These are phyloP conservation scores for Rhodamnia argentea DNA, from an alignment of 345 rosid species.

Conservation along the genomic window DNA sequence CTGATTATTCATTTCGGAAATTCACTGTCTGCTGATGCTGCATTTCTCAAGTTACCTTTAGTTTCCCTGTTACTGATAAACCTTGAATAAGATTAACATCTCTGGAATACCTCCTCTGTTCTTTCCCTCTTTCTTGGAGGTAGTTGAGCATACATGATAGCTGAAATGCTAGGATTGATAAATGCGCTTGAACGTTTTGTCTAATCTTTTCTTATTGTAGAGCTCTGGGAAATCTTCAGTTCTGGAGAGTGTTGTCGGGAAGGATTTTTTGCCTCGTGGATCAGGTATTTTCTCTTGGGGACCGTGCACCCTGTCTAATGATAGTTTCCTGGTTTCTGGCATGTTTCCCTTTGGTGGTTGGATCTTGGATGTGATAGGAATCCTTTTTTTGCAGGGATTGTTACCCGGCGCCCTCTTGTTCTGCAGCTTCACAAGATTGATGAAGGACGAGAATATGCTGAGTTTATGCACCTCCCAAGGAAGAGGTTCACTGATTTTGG, in stretches of 20 bases:
- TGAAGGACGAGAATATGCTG: constrained; percentile 89
- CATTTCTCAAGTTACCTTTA: neutral
- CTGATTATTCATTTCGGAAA: neutral
- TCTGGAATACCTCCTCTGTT: neutral
- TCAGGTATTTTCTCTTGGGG: constrained; percentile 40
- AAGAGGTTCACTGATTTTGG: constrained; percentile 88
- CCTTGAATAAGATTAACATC: neutral
- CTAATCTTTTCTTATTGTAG: constrained; percentile 17
- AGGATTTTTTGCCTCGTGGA: constrained; percentile 96
- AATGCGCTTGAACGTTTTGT: neutral
- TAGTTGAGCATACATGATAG: neutral
- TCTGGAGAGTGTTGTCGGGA: constrained; percentile 87
- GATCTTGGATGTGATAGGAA: constrained; percentile 1
- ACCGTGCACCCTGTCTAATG: neutral
- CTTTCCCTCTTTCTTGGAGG: neutral
- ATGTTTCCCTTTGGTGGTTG: neutral
- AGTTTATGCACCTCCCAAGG: constrained; percentile 91
- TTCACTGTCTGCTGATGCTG: neutral
- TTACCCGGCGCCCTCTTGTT: constrained; percentile 94
- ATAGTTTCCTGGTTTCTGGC: neutral
- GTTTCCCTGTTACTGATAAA: neutral
- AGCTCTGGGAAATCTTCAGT: constrained; percentile 98
- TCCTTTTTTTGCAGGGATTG: constrained; percentile 63
- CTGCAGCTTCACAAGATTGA: constrained; percentile 89
- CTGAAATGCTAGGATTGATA: neutral